A percentile compares a stretch with the other conserved stretches of the same genome.
Evolutionary conservation across 352 stramenopile species (phyloP).

Genomic region (Bremia lactucae): DNA sequence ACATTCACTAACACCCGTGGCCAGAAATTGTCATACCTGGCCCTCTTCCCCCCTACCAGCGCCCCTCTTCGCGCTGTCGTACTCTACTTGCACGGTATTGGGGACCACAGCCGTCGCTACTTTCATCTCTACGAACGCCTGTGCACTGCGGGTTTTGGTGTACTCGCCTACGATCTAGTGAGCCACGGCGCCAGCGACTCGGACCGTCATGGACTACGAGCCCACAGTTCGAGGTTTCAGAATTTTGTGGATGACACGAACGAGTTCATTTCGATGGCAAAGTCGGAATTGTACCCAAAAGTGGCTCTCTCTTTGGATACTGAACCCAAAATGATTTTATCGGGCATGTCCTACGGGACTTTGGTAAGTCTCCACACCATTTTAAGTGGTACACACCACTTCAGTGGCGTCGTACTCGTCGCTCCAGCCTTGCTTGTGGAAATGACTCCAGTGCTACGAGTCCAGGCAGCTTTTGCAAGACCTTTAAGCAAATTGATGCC

Average conservation of each 20-base stretch:
- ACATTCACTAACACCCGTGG: constrained; percentile 29
- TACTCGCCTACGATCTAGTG: constrained; percentile 38
- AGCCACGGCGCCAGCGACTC: constrained; percentile 34
- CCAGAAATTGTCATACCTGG: constrained; percentile 30
- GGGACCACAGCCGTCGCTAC: constrained; percentile 35
- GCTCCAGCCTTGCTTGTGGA: constrained; percentile 47
- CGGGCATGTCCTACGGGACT: constrained; percentile 54
- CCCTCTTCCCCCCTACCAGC: constrained; percentile 20
- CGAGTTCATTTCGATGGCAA: constrained; percentile 28
- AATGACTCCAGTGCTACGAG: constrained; percentile 29
- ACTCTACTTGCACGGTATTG: constrained; percentile 43
- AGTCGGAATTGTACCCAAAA: constrained; percentile 22
- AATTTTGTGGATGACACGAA: constrained; percentile 49
- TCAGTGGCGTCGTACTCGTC: constrained; percentile 40
- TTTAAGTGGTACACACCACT: constrained; percentile 30
- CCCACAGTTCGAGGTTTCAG: constrained; percentile 25
- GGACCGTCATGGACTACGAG: constrained; percentile 19
- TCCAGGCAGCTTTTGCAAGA: constrained; percentile 30
- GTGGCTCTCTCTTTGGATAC: background rate
- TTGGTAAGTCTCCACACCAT: constrained; percentile 50
- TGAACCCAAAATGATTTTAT: constrained; percentile 33
- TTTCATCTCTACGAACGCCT: constrained; percentile 34
- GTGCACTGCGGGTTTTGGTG: constrained; percentile 27
- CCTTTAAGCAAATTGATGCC: constrained; percentile 40
- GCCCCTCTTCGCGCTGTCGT: constrained; percentile 27